phyloP scores from a whole-genome alignment of 306 rosid genomes.

The Cucumis cinereus region DNA sequence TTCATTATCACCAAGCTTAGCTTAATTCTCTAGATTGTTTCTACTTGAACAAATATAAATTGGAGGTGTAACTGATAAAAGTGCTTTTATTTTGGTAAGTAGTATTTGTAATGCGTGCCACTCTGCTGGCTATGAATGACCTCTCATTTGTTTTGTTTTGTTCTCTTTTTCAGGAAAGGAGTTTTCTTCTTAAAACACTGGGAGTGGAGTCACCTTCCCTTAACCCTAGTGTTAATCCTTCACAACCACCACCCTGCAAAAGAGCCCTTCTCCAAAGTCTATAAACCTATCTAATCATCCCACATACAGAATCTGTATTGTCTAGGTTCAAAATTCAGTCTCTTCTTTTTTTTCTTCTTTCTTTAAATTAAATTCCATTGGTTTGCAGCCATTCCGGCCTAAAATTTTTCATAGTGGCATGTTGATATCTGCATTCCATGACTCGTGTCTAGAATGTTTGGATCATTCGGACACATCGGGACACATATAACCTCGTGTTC shows the following conservation, averaged over 20 bases:
- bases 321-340: constrained; percentile 19
- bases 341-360: constrained; percentile 17
- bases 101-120: neutral
- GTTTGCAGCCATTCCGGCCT: constrained; percentile 66
- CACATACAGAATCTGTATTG: constrained; percentile 13
- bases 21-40: neutral
- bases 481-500: constrained; percentile 41
- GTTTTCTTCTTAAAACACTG: constrained; percentile 85
- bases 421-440: constrained; percentile 34
- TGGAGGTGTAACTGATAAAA: neutral
- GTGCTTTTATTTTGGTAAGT: neutral
- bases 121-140: constrained; percentile 14
- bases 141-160: constrained; percentile 5
- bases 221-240: constrained; percentile 33
- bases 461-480: constrained; percentile 48
- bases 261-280: constrained; percentile 84
- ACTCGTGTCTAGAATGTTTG: constrained; percentile 45
- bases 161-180: constrained; percentile 74
- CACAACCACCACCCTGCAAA: constrained; percentile 89
- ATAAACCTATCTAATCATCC: constrained; percentile 34
- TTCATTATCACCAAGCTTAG: neutral
- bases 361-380: constrained; percentile 25
- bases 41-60: neutral
- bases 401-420: constrained; percentile 60
- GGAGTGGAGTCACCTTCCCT: constrained; percentile 83